Base-by-base conservation (phyloP, 257 asterid genomes). In the Petunia axillaris region DNA sequence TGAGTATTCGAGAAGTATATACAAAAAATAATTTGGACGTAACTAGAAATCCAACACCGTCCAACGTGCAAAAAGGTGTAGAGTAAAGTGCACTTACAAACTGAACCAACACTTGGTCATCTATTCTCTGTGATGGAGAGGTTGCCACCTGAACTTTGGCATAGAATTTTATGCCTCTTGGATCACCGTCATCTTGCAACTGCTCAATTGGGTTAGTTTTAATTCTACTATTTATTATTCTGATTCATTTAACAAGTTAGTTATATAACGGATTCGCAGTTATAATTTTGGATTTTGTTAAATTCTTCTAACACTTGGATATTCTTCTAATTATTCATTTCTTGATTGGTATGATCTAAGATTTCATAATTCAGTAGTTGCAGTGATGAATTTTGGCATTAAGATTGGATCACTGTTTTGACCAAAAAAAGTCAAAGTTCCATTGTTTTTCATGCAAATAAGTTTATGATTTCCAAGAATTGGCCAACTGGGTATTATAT, bases 101-200 rank as follows among this genome's bases (percentile, higher is more conserved):
- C 35, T 50, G 77, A 50, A 50, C 46, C 62, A 73, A 73, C 44
- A 48, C 35, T 2, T 48, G 7, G 44, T 50, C 78, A 50, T 73
- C 78, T 46, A 6, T 73, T 50, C 14, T 10, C 35, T 52, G 59
- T 78, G 25, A 92, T 92, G 97, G 94, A 94, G 81, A 82, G 54
- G 43, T 82, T 94, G 82, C 94, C 96, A n/a, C 53, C 91, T 5
- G 98, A 92, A 79, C 83, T 91, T 76, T 85, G 88, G 81, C 91
- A 90, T 62, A 90, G 89, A 75, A 87, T 91, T 38, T 87, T 93
- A 59, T 64, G 88, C 79, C 85, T 81, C 55, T 83, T 94, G 87
- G 98, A 94, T 91, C 97, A 89, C 85, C 95, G 84, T 39, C 86
- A 89, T 87, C 98, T 94, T 54, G 95, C 97, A 58, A 82, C 97